Evolutionary conservation across 1,284 basidiomycete genomes (phyloP).

Genomic region (Apiotrichum gracile): DNA sequence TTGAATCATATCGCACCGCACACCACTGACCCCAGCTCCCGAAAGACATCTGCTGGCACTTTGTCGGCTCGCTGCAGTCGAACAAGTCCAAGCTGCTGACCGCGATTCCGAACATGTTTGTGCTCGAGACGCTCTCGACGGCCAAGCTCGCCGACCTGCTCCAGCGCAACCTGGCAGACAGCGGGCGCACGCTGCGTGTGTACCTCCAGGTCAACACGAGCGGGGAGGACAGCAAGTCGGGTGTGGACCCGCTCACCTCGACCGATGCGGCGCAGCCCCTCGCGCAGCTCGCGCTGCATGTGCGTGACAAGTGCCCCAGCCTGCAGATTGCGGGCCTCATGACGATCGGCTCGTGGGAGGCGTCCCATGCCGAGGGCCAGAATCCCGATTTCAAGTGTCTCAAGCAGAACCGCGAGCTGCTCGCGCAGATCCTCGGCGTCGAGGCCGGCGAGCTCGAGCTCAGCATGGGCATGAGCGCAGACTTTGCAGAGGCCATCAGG

Average conservation of each 20-base stretch:
- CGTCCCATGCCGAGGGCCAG: slow-evolving; percentile 59
- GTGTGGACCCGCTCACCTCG: slow-evolving; percentile 58
- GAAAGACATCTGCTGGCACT: slow-evolving; percentile 85
- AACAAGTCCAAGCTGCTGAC: slow-evolving; percentile 93
- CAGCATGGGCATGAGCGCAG: slow-evolving; percentile 98
- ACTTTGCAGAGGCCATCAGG: slow-evolving; percentile 79
- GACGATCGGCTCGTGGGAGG: slow-evolving; percentile 85
- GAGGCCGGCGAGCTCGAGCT: slow-evolving; percentile 58
- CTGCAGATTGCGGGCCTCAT: slow-evolving; percentile 80
- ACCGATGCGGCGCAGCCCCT: slow-evolving; percentile 51
- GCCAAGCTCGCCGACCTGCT: slow-evolving; percentile 74
- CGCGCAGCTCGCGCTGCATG: slow-evolving; percentile 61
- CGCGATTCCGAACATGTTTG: slow-evolving; percentile 77
- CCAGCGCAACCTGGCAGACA: slow-evolving; percentile 64
- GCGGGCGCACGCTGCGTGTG: slow-evolving; percentile 57
- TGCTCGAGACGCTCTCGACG: slow-evolving; percentile 86
- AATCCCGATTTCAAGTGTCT: slow-evolving; percentile 81
- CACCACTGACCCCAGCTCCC: slow-evolving; percentile 57
- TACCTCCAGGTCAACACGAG: slow-evolving; percentile 94
- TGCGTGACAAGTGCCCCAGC: slow-evolving; percentile 66
- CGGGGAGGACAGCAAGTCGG: slow-evolving; percentile 82
- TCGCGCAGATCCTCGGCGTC: slow-evolving; percentile 52
- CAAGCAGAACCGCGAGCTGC: slow-evolving; percentile 56
- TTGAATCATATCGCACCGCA: too few species aligned
- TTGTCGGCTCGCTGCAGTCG: slow-evolving; percentile 88